Conservation (phyloP, 495 filamentous ascomycete genomes). For the Bacidia gigantensis region DNA sequence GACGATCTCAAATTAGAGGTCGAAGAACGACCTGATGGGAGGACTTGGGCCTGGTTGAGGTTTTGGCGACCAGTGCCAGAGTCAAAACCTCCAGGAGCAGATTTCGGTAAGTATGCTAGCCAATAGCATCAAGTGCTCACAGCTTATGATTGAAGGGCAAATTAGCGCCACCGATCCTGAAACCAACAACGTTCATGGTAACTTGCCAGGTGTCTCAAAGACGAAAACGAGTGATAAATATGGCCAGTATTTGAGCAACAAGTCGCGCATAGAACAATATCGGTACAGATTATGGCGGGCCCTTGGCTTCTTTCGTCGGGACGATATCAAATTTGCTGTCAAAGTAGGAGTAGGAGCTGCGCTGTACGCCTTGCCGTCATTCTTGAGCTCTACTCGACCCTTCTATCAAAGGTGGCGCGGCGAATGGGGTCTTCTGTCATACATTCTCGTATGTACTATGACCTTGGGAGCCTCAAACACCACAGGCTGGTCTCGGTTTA, state of each 20-base stretch:
- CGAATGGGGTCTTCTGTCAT: constrained; percentile 92
- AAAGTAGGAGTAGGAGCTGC: constrained; percentile 87
- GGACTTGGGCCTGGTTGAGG: constrained; percentile 77
- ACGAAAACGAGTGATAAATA: constrained; percentile 10
- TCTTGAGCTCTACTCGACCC: constrained; percentile 61
- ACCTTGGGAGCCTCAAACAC: constrained; percentile 92
- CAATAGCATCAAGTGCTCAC: background rate
- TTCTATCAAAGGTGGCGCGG: constrained; percentile 81
- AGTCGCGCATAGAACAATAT: constrained; percentile 19
- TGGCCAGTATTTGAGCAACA: constrained; percentile 9
- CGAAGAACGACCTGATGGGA: constrained; percentile 38
- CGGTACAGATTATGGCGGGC: constrained; percentile 46
- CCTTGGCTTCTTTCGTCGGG: constrained; percentile 44
- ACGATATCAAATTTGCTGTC: constrained; percentile 66
- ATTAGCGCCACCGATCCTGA: constrained; percentile 10
- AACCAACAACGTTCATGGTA: constrained; percentile 6
- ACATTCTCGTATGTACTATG: constrained; percentile 98
- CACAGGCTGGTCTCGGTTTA: constrained; percentile 69
- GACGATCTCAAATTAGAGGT: constrained; percentile 64
- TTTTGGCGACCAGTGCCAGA: constrained; percentile 47
- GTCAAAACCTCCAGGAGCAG: background rate
- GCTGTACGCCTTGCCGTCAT: constrained; percentile 75
- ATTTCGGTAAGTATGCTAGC: background rate
- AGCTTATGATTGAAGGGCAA: constrained; percentile 1
- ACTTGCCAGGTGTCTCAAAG: constrained; percentile 9